Evolutionary conservation across 331 rosid genomes (phyloP).

Genomic region (Spiraea crenata): DNA sequence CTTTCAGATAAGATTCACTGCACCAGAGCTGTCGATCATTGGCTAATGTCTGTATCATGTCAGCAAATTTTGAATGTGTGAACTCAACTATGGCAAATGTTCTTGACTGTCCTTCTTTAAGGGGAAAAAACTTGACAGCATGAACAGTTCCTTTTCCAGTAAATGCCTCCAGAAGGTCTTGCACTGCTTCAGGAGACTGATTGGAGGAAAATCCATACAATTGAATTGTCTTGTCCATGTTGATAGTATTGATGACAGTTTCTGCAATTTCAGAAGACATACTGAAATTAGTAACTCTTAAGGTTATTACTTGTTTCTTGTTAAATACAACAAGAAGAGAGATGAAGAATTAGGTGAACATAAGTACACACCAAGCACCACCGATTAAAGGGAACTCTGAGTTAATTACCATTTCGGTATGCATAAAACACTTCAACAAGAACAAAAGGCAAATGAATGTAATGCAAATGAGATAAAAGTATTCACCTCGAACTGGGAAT

Average conservation of each 20-base stretch:
- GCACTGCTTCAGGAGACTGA: constrained; percentile 22
- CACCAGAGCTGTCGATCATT: neutral
- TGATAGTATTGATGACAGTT: neutral
- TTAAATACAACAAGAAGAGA: no score
- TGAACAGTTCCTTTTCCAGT: constrained; percentile 33
- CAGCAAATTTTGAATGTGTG: constrained; percentile 5
- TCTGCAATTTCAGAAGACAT: neutral
- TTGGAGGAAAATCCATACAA: constrained; percentile 26
- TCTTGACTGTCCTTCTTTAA: neutral
- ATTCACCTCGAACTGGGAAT: neutral
- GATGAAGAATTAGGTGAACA: no score
- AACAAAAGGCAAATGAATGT: no score
- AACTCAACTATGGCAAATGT: constrained; percentile 22
- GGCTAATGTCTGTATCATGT: neutral
- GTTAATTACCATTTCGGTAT: no score
- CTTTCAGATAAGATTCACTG: constrained; percentile 22
- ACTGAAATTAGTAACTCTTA: neutral
- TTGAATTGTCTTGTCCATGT: constrained; percentile 19
- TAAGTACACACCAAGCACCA: no score
- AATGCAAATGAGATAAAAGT: neutral
- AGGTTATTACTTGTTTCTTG: neutral
- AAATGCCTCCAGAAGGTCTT: constrained; percentile 22
- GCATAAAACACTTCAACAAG: no score
- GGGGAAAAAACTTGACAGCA: constrained; percentile 3
- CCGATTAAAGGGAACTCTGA: no score